A percentile compares a stretch with the other conserved stretches of the same genome.
phyloP scores from a whole-genome alignment of 176 grass and related monocot genomes.

The Aegilops bicornis region DNA sequence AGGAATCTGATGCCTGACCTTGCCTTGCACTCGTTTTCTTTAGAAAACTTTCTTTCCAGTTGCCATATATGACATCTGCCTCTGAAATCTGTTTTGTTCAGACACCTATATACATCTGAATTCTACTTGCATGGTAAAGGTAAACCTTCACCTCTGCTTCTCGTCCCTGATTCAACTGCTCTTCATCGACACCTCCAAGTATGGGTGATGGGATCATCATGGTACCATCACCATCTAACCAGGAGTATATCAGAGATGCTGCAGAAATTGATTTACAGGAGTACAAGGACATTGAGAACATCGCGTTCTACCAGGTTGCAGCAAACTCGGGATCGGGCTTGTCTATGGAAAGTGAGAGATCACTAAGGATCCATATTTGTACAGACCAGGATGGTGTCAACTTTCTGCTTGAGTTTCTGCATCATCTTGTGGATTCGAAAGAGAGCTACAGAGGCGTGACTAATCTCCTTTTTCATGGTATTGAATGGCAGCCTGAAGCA shows the following conservation, averaged over 20 bases:
- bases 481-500: conserved; percentile 61
- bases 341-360: conserved; percentile 60
- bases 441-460: conserved; percentile 46
- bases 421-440: conserved; percentile 44
- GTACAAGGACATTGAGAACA: conserved; percentile 34
- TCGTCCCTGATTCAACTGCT: conserved; percentile 16
- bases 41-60: conserved; percentile 19
- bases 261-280: conserved; percentile 37
- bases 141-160: conserved; percentile 16
- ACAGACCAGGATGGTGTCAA: conserved; percentile 27
- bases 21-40: conserved; percentile 18
- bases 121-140: conserved; percentile 15
- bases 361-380: conserved; percentile 62
- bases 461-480: conserved; percentile 71
- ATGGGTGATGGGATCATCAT: conserved; percentile 22
- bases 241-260: conserved; percentile 6
- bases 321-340: conserved; percentile 35
- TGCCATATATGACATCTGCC: neutral
- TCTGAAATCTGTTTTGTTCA: neutral
- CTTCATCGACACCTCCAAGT: conserved; percentile 5
- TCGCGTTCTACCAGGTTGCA: conserved; percentile 39
- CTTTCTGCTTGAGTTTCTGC: conserved; percentile 53
- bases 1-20: conserved; percentile 43
- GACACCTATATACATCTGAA: conserved; percentile 17
- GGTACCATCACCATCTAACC: conserved; percentile 4